phyloP scores from a whole-genome alignment of 441 rosid species.

The Macaranga tanarius region DNA sequence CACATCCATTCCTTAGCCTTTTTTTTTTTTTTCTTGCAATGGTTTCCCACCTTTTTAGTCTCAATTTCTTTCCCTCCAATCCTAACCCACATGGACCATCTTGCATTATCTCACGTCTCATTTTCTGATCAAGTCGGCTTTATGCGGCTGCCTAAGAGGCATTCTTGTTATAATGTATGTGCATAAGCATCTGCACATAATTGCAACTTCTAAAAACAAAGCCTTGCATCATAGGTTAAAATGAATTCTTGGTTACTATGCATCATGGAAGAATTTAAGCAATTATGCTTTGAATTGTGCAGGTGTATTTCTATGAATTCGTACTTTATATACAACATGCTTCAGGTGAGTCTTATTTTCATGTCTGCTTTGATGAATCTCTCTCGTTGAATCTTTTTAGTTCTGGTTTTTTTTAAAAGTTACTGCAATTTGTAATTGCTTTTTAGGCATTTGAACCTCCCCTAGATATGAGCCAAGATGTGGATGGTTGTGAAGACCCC shows the following conservation, averaged over 20 bases:
- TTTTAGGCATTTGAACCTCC: constrained; percentile 97
- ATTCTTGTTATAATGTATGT: not conserved
- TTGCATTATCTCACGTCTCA: not conserved
- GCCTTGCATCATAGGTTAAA: not conserved
- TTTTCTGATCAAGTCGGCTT: not conserved
- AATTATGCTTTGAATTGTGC: constrained; percentile 35
- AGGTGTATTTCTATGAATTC: constrained; percentile 87
- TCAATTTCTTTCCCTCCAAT: too few relatives aligned
- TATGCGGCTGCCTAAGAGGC: not conserved
- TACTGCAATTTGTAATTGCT: constrained; percentile 25
- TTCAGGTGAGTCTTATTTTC: constrained; percentile 57
- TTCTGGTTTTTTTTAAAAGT: constrained; percentile 6
- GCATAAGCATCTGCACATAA: not conserved
- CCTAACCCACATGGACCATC: not conserved
- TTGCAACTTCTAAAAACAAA: not conserved
- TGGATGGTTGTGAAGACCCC: constrained; percentile 48
- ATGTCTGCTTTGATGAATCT: constrained; percentile 9
- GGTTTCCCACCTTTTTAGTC: too few relatives aligned
- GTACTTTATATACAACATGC: constrained; percentile 79
- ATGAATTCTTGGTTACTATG: not conserved
- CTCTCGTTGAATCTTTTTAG: not conserved
- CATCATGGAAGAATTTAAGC: not conserved
- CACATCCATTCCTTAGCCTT: too few relatives aligned
- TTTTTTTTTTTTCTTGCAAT: too few relatives aligned
- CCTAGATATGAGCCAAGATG: constrained; percentile 82